Base-by-base conservation (phyloP, 495 filamentous ascomycete species). In the Apiosordaria backusii region DNA sequence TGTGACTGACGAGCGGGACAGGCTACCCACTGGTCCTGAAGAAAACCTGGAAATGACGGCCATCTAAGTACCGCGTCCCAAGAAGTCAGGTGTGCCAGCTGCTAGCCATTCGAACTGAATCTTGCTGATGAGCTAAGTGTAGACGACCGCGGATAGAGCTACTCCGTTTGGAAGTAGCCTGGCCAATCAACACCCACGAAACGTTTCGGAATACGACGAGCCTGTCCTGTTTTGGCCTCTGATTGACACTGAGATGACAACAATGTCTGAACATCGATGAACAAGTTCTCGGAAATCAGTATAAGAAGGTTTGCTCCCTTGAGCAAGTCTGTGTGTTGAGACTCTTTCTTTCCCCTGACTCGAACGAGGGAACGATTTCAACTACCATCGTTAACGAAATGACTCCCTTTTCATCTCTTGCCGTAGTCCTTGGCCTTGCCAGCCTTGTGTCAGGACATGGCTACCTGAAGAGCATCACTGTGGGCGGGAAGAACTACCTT, bases 391-490 rank as follows among this genome's bases (percentile, higher is more conserved):
- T 27, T 18, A 6, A 1, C 7, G 29, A 18, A 5, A 67, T 67
- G 60, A 57, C 65, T 0, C 60, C 65, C 2, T 7, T 63, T 15
- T 2, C 60, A 16, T 59, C 60, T 16, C 9, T 25, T 0, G 40
- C 24, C 35, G 0, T 67, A 23, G 9, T 63, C 7, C 62, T 72
- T 16, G 26, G 40, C 19, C 50, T 70, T 13, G 59, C 63, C 22
- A 63, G 57, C 50, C 63, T 68, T 7, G 68, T 67, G 4, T 53
- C 61, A 13, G 71, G 64, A 23, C 68, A 69, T 40, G 69, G 69
- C 53, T 71, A 65, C 40, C 61, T 73, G 22, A 64, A 71, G 22
- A 67, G 61, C 57, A 67, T 73, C 35, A 66, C 67, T 19, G 63
- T 69, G 57, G 64, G 63, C 23, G 63, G 63, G 59, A 55, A 71